Conservation (phyloP, 208 protist genomes). For the Trypanosomatidae sp. region DNA sequence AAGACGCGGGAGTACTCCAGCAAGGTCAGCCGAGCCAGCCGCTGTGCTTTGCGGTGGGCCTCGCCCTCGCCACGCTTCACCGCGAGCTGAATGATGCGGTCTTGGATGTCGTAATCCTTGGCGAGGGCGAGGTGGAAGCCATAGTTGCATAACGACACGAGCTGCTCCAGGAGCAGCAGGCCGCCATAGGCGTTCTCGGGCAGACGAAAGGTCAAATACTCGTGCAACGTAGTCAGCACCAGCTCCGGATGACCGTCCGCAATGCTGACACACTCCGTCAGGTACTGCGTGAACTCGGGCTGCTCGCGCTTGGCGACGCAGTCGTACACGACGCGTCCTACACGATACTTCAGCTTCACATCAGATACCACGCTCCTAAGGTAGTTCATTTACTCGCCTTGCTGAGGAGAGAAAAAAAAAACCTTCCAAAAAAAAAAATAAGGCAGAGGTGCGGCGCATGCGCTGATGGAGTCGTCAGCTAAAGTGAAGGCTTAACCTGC, state of each 20-base stretch:
- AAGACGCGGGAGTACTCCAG: constrained; percentile 91
- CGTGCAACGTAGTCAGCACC: constrained; percentile 47
- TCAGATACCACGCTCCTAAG: constrained; percentile 46
- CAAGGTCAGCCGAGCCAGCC: constrained; percentile 67
- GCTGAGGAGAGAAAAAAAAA: too few relatives aligned
- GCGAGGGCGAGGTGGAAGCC: constrained; percentile 77
- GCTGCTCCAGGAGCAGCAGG: constrained; percentile 69
- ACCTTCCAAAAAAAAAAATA: too few relatives aligned
- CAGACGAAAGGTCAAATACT: too few relatives aligned
- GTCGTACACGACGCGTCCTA: constrained; percentile 41
- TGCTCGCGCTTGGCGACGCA: constrained; percentile 26
- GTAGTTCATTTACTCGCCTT: constrained; percentile 88
- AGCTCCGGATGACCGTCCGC: constrained; percentile 55
- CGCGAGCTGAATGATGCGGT: constrained; percentile 62
- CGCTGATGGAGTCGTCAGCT: too few relatives aligned
- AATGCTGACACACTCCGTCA: constrained; percentile 50
- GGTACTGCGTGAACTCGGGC: constrained; percentile 15
- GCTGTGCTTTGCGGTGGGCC: constrained; percentile 56
- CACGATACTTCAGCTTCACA: constrained; percentile 49
- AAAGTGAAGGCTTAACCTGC: too few relatives aligned
- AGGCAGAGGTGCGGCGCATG: too few relatives aligned
- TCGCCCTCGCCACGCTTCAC: constrained; percentile 44
- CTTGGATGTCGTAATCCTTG: constrained; percentile 45
- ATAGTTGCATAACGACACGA: constrained; percentile 77
- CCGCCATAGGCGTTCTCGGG: constrained; percentile 40